Evolutionary conservation across 108 stramenopile genomes (phyloP).

Genomic region (Seminavis robusta): DNA sequence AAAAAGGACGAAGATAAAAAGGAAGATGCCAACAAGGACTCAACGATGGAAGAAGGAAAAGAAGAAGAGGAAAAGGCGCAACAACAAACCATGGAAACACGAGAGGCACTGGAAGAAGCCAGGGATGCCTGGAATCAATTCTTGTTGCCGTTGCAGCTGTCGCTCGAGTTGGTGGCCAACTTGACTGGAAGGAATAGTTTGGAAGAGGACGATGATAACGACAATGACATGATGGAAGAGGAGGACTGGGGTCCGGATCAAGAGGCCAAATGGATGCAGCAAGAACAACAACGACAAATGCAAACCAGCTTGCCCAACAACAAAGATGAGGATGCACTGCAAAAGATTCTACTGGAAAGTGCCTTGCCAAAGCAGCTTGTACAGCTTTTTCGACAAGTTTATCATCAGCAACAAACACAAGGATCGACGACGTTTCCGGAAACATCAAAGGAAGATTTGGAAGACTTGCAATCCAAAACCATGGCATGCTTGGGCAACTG

Average conservation of each 20-base stretch:
- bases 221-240: constrained; percentile 19
- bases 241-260: constrained; percentile 44
- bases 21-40: constrained; percentile 3
- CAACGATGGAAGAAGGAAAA: background rate
- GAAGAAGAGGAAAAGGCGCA: background rate
- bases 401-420: too few species aligned
- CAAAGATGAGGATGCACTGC: too few species aligned
- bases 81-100: background rate
- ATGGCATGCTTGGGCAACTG: constrained; percentile 35
- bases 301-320: too few species aligned
- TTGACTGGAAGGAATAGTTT: too few species aligned
- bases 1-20: constrained; percentile 17
- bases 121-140: constrained; percentile 35
- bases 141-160: constrained; percentile 43
- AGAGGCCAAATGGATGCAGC: constrained; percentile 22
- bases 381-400: too few species aligned
- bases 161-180: constrained; percentile 65
- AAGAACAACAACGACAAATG: background rate
- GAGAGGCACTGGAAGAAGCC: constrained; percentile 42
- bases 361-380: too few species aligned
- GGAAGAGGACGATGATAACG: constrained; percentile 28
- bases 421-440: too few species aligned
- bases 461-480: constrained; percentile 41
- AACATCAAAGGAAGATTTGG: constrained; percentile 34
- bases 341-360: too few species aligned